Evolutionary conservation across 495 filamentous ascomycete species (phyloP), one percentile per base, ranked within the genome.

Genomic region (Viridothelium virens): DNA sequence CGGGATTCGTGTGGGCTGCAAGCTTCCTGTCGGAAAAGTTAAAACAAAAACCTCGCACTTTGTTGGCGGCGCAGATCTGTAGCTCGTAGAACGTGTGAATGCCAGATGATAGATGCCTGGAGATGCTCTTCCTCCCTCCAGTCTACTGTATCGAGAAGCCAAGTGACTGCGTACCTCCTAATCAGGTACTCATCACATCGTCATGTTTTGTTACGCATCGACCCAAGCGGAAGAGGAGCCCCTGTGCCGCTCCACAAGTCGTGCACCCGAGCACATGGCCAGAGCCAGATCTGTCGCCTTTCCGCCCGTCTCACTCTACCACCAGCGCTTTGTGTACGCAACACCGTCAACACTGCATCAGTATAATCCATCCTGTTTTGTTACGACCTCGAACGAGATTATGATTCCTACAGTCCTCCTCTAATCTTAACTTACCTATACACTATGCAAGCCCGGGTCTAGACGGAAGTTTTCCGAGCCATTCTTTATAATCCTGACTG

Each of bases 221-320:
- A 25, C 25, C 25, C 25, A 25, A 25, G 25, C 25, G 25, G 25
- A 25, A 25, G 25, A 25, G 25, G 25, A 25, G 25, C 25, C 25
- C 25, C 53, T 59, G 53, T 31, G 18, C 18, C 18, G 31, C 25
- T 25, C 0, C 25, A 25, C 25, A 25, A 7, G 31, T 36, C 53
- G 25, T 10, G 7, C 36, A 33, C 48, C 36, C 34, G 47, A 66
- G 65, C 66, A 67, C 62, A 63, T 61, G 66, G 53, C 62, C 47
- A 59, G 56, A 25, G 25, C 25, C 18, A 48, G 61, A 47, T 7
- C 65, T 62, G 38, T 66, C 47, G 56, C 31, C 48, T 53, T 18
- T 18, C 48, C 48, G n/a, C 18, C 31, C 31, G 53, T 59, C 53
- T 53, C 16, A 53, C 48, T 25, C 16, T 53, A 9, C 12, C 48